Base-by-base conservation (phyloP, 2,329 filamentous ascomycete species). In the Trichoderma koningiopsis region DNA sequence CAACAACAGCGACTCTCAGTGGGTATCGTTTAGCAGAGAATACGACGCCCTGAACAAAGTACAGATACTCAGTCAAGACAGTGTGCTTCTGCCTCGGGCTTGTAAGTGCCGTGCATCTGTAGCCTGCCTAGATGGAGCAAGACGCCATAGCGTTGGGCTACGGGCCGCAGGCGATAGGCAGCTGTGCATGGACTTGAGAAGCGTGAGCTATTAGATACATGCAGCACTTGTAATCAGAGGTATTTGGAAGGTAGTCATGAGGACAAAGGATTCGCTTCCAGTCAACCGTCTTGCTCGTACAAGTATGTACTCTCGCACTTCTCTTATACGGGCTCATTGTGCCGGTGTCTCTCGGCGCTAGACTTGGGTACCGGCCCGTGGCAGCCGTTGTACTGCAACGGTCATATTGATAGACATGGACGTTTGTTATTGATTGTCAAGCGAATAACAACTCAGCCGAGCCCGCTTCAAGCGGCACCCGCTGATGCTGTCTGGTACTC, bases 131-230 rank as follows among this genome's bases (percentile, higher is more conserved):
- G 19, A 33, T 49, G 59, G n/a, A 22, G 29, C 52, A 35, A 16
- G 24, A n/a, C 22, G 35, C 52, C 49, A 56, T 57, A 13, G 52
- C 63, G 55, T 66, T 66, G 63, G 63, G 63, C 63, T 52, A 66
- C 63, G 40, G 53, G 63, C 40, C 53, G 55, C 55, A 66, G 63
- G 33, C 53, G 53, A 58, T 66, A 66, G 63, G 63, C 63, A 66
- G 53, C 63, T 19, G 37, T 66, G 63, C 63, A 66, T 49, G n/a
- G 63, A 58, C 37, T 35, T 22, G 37, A 31, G 24, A 33, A n/a
- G 53, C 43, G 22, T 22, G 43, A 49, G 43, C 43, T 22, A 22
- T 33, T 33, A 10, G 31, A n/a, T 49, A 22, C 19, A 14, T 40
- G 33, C 7, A 19, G 5, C 19, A 8, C 19, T 43, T 27, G 53